These are phyloP conservation scores for Phytophthora podocarpi DNA, from an alignment of 352 stramenopile species.

Conservation along the genomic window DNA sequence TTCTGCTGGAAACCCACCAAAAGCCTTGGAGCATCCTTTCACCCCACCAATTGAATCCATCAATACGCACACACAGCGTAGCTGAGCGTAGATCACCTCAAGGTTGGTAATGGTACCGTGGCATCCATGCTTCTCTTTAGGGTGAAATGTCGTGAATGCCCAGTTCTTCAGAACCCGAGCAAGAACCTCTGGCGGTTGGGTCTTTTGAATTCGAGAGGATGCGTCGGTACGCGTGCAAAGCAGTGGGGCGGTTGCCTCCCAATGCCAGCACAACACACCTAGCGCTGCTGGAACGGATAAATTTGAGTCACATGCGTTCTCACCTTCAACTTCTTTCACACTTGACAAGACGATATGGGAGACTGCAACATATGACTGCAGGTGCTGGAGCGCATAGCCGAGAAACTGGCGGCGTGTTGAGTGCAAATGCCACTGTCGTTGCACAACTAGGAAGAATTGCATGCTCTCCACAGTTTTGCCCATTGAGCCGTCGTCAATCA, in stretches of 20 bases:
- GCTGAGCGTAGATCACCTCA: slow-evolving; percentile 38
- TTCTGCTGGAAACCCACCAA: slow-evolving; percentile 18
- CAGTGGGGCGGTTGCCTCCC: slow-evolving; percentile 47
- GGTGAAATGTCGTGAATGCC: neutral
- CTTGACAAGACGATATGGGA: slow-evolving; percentile 23
- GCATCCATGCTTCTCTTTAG: neutral
- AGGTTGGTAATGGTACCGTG: neutral
- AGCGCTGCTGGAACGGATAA: slow-evolving; percentile 6
- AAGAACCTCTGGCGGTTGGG: slow-evolving; percentile 11
- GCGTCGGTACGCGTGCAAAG: slow-evolving; percentile 53
- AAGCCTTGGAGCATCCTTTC: slow-evolving; percentile 21
- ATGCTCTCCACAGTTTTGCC: slow-evolving; percentile 23
- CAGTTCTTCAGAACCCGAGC: slow-evolving; percentile 12
- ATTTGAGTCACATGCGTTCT: neutral
- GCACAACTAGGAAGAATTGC: slow-evolving; percentile 3
- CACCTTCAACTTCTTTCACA: neutral
- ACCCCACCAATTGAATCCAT: slow-evolving; percentile 31
- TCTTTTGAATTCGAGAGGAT: slow-evolving; percentile 33
- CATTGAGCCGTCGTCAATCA: slow-evolving; percentile 2
- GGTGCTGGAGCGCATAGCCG: slow-evolving; percentile 22
- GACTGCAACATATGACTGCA: slow-evolving; percentile 31
- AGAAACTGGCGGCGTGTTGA: slow-evolving; percentile 36
- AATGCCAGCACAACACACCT: slow-evolving; percentile 68
- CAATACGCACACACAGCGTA: slow-evolving; percentile 46
- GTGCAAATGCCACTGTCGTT: slow-evolving; percentile 34